A percentile compares a stretch with the other conserved stretches of the same genome.
phyloP scores from a whole-genome alignment of 2,329 filamentous ascomycete species.

The Colletotrichum euphorbiae region DNA sequence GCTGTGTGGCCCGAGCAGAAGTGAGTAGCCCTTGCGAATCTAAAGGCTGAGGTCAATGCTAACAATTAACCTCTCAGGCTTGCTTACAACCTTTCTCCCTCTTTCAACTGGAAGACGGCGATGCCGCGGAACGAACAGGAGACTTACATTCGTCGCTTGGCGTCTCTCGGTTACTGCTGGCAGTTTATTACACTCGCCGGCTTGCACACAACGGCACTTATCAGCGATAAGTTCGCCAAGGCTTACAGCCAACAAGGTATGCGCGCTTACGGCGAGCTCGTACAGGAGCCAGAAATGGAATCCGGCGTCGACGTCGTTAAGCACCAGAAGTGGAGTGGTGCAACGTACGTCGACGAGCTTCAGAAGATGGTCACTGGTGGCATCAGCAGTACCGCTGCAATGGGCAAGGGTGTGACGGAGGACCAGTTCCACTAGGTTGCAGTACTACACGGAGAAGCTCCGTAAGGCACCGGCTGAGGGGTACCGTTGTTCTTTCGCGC shows the following conservation, averaged over 20 bases:
- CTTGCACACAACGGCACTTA: conserved; percentile 93
- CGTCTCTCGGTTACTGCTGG: conserved; percentile 94
- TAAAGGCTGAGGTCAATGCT: background rate
- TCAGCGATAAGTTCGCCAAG: conserved; percentile 87
- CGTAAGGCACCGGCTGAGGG: background rate
- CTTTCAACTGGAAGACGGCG: conserved; percentile 99
- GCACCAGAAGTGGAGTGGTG: conserved; percentile 99
- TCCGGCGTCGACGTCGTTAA: conserved; percentile 92
- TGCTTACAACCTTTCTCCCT: conserved; percentile 97
- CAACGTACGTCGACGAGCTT: conserved; percentile 93
- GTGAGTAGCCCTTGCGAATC: conserved; percentile 61
- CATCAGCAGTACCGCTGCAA: conserved; percentile 90
- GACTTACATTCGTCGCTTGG: conserved; percentile 95
- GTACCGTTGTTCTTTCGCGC: background rate
- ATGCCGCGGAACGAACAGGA: conserved; percentile 94
- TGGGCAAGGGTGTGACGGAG: conserved; percentile 98
- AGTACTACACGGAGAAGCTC: background rate
- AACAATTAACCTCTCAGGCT: conserved; percentile 65
- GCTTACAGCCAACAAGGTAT: conserved; percentile 87
- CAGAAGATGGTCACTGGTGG: conserved; percentile 98
- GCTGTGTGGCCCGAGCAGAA: conserved; percentile 97
- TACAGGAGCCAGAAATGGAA: conserved; percentile 98
- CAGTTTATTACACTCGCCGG: conserved; percentile 99
- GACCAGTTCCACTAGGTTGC: conserved; percentile 82
- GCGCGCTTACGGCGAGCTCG: conserved; percentile 95